Evolutionary conservation across 2,329 filamentous ascomycete species (phyloP), one percentile per base, ranked within the genome.

Genomic region (Ophiobolus disseminans): DNA sequence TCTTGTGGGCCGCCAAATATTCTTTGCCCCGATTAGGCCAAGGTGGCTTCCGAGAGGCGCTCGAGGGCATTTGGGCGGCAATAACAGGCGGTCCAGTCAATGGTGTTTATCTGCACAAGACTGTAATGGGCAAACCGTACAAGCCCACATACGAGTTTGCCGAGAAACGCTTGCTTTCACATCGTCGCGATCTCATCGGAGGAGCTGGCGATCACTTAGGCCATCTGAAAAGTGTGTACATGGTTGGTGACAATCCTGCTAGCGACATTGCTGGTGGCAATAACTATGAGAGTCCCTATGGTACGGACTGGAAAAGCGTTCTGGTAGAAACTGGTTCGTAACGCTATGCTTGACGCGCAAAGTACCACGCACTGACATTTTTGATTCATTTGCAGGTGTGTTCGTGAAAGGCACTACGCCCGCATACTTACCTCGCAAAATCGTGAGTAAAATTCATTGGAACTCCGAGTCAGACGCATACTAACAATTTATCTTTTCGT

Each of bases 201-300:
- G 56, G 54, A 28, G 56, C 40, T 40, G 53, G 50, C 19, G 52
- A 50, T 11, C 43, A 30, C 55, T 47, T 73, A 2, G 71, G 65
- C 16, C 80, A 81, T n/a, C 73, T 96, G 45, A 79, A 80, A 63
- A 83, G 81, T 34, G 91, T 97, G 9, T 97, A 96, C 74, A 97
- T 97, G 93, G 84, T 97, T 32, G 94, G 94, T 1, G 78, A 80
- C 48, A 81, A 80, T 49, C 78, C 78, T n/a, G 90, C 90, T 67
- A 94, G 89, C 60, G 94, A 99, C 70, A 96, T 99, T 58, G 79
- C 84, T 4, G 94, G 94, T 5, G 92, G 90, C 16, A 96, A 96
- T 68, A 81, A 82, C 36, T 96, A 88, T 66, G 66, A 76, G 35
- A 89, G 87, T 54, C 76, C 80, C 3, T 74, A 81, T 47, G 87